phyloP scores from a whole-genome alignment of 352 stramenopile species.

The Pythium catenulatum region DNA sequence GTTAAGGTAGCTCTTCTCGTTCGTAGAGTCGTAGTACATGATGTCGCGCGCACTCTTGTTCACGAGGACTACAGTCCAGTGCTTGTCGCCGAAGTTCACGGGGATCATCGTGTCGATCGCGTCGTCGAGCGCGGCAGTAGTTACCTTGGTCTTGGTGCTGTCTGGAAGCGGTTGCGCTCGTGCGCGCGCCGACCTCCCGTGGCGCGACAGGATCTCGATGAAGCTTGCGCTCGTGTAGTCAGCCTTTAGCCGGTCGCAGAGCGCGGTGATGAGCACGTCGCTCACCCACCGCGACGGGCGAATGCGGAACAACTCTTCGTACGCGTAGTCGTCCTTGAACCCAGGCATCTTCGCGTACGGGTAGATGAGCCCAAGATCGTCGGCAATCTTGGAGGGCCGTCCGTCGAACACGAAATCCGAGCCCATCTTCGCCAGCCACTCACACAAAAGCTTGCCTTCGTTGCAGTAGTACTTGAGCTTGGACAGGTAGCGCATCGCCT shows the following conservation, averaged over 20 bases:
- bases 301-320: no score
- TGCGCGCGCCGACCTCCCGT: neutral
- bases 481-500: neutral
- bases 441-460: neutral
- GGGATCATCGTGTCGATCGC: neutral
- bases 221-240: neutral
- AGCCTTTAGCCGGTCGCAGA: neutral
- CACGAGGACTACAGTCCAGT: neutral
- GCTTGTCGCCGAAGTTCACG: neutral
- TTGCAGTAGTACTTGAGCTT: neutral
- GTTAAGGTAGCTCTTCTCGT: no score
- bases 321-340: neutral
- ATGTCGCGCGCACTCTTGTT: neutral
- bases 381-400: neutral
- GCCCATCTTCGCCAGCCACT: neutral
- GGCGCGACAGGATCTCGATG: neutral
- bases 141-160: neutral
- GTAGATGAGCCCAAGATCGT: neutral
- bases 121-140: neutral
- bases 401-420: neutral
- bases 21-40: slow-evolving; percentile 1
- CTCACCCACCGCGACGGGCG: neutral
- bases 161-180: neutral
- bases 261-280: neutral
- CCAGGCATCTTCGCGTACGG: neutral